Percentiles rank a stretch among this genome's conserved stretches.
phyloP scores from a whole-genome alignment of 768 basidiomycete genomes.

The Boletus bicolor region DNA sequence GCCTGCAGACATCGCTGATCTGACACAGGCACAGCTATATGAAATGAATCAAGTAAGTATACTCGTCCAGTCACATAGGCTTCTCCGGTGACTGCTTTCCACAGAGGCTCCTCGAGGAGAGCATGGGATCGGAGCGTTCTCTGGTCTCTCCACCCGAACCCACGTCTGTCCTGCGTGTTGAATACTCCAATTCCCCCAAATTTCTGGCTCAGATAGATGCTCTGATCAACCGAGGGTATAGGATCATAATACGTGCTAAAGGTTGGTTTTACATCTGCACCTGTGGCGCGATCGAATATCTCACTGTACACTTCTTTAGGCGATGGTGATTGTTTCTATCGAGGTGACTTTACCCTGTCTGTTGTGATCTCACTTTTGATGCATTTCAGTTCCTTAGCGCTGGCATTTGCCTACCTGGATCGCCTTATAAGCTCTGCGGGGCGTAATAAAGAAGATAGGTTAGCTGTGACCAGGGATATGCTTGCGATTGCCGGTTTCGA shows the following conservation, averaged over 20 bases:
- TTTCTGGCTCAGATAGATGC: constrained; percentile 78
- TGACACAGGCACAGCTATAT: constrained; percentile 35
- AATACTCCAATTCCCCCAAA: constrained; percentile 57
- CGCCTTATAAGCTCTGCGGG: constrained; percentile 54
- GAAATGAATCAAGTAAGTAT: constrained; percentile 40
- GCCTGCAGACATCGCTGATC: constrained; percentile 31
- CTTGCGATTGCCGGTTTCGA: constrained; percentile 64
- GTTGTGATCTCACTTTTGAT: constrained; percentile 11
- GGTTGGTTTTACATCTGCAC: constrained; percentile 41
- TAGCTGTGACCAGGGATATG: constrained; percentile 48
- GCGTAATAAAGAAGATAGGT: constrained; percentile 44
- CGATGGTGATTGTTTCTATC: constrained; percentile 91
- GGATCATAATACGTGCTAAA: constrained; percentile 63
- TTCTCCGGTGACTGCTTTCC: background rate
- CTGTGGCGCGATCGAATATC: background rate
- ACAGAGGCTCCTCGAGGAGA: constrained; percentile 41
- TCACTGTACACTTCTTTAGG: constrained; percentile 39
- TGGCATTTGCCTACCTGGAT: constrained; percentile 80
- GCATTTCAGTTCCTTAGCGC: constrained; percentile 45
- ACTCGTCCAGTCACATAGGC: background rate
- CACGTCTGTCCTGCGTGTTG: constrained; percentile 53
- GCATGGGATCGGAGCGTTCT: constrained; percentile 39
- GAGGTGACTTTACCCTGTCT: constrained; percentile 50
- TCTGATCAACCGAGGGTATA: constrained; percentile 61
- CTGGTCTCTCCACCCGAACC: constrained; percentile 54